These are phyloP conservation scores for Hydrangea macrophylla DNA, from an alignment of 148 eudicot species.

Conservation along the genomic window DNA sequence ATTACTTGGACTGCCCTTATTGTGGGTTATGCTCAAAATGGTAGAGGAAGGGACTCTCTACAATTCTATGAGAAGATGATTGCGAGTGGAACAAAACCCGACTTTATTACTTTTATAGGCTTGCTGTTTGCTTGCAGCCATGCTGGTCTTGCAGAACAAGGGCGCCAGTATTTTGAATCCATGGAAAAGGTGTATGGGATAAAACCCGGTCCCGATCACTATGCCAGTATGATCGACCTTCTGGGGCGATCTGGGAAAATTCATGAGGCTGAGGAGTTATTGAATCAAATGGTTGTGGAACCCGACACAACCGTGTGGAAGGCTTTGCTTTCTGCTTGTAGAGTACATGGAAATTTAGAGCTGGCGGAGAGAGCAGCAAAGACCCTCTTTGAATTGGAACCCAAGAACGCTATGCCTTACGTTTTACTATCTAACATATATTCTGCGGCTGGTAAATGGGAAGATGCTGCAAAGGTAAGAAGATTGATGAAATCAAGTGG, in stretches of 20 bases:
- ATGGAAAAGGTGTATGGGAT: conserved; percentile 52
- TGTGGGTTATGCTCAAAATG: conserved; percentile 76
- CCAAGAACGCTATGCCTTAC: conserved; percentile 53
- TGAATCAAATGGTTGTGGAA: conserved; percentile 45
- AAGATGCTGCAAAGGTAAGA: conserved; percentile 50
- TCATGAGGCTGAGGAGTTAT: conserved; percentile 44
- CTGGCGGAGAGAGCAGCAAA: conserved; percentile 58
- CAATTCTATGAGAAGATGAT: conserved; percentile 51
- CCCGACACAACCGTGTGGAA: conserved; percentile 73
- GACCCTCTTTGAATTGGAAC: conserved; percentile 60
- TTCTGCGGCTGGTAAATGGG: conserved; percentile 57
- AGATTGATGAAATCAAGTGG: conserved; percentile 56
- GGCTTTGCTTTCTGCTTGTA: conserved; percentile 58
- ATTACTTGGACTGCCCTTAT: conserved; percentile 77
- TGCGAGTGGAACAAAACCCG: conserved; percentile 50
- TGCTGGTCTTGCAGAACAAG: conserved; percentile 54
- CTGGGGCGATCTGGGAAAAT: conserved; percentile 62
- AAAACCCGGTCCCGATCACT: conserved; percentile 55
- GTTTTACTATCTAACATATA: conserved; percentile 63
- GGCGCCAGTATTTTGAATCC: conserved; percentile 51
- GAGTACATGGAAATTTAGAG: conserved; percentile 49
- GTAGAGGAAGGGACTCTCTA: conserved; percentile 42
- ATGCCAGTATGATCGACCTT: conserved; percentile 75
- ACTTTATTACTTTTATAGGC: conserved; percentile 65
- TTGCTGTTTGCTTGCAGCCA: conserved; percentile 78